These are phyloP conservation scores for Suhomyces vadensis DNA, from an alignment of 805 yeast species.

Conservation along the genomic window DNA sequence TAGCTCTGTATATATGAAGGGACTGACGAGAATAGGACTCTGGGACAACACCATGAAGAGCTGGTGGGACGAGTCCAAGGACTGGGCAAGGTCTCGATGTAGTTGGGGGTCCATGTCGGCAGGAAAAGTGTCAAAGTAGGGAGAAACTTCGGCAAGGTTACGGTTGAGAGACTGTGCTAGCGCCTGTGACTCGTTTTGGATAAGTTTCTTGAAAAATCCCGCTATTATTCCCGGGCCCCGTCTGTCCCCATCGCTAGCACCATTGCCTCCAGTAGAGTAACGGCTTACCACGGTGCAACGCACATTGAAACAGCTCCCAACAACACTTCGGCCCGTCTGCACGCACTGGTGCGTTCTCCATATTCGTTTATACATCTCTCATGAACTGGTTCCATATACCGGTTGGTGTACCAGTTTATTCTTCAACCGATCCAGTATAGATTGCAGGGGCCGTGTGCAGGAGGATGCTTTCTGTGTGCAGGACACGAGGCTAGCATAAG, in stretches of 20 bases:
- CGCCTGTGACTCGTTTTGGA: conserved; percentile 14
- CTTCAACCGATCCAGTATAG: too few relatives aligned
- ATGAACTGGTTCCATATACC: too few relatives aligned
- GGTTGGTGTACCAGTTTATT: neutral
- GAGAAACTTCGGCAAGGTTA: conserved; percentile 3
- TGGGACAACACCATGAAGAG: conserved; percentile 30
- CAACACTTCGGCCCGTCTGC: neutral
- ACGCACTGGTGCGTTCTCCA: conserved; percentile 3
- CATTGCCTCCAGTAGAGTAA: too few relatives aligned
- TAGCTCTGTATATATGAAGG: conserved; percentile 25
- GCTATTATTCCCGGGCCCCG: too few relatives aligned
- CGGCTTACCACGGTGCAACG: too few relatives aligned
- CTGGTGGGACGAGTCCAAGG: conserved; percentile 31
- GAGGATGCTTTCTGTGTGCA: too few relatives aligned
- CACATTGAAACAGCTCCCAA: neutral
- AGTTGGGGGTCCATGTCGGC: conserved; percentile 16
- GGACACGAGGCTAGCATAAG: conserved; percentile 1
- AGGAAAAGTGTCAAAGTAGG: neutral
- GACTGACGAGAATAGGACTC: conserved; percentile 34
- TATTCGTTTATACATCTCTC: conserved; percentile 5
- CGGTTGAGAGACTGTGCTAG: conserved; percentile 11
- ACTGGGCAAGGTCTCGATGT: conserved; percentile 18
- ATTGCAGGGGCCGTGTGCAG: too few relatives aligned
- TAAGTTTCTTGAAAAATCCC: conserved; percentile 9
- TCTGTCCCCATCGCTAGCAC: too few relatives aligned